Evolutionary conservation across 2,329 filamentous ascomycete genomes (phyloP).

Genomic region (Myriosclerotinia duriaeana): DNA sequence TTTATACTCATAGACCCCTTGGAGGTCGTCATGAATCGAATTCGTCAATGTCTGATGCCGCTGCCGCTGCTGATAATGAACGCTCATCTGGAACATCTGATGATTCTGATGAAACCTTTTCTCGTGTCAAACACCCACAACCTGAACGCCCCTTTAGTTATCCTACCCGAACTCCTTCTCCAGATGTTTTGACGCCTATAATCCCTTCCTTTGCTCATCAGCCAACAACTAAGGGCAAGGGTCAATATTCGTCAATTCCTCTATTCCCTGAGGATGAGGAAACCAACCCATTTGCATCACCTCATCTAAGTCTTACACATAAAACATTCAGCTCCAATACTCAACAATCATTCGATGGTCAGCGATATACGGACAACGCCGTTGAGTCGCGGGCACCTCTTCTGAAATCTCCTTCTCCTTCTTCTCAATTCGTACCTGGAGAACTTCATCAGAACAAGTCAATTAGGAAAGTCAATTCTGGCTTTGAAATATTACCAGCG

Average conservation of each 20-base stretch:
- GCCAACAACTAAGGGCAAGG: constrained; percentile 19
- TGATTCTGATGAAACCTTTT: constrained; percentile 37
- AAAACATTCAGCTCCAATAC: constrained; percentile 13
- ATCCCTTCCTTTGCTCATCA: constrained; percentile 14
- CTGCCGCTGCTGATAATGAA: constrained; percentile 37
- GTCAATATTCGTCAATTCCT: constrained; percentile 33
- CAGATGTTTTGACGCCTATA: constrained; percentile 1
- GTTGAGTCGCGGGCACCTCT: constrained; percentile 25
- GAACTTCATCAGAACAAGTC: constrained; percentile 43
- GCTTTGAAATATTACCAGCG: constrained; percentile 45
- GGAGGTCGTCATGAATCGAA: constrained; percentile 29
- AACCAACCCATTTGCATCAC: constrained; percentile 31
- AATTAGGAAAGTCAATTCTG: constrained; percentile 43
- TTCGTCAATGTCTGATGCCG: constrained; percentile 31
- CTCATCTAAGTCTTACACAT: constrained; percentile 21
- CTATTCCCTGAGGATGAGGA: constrained; percentile 27
- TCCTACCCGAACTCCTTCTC: constrained; percentile 24
- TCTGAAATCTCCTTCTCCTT: constrained; percentile 25
- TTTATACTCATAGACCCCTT: constrained; percentile 29
- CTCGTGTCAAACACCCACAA: constrained; percentile 26
- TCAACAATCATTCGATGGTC: background rate
- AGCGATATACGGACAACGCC: constrained; percentile 6
- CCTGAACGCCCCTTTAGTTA: constrained; percentile 19
- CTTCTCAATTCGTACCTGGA: constrained; percentile 42
- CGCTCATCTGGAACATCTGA: constrained; percentile 37